Conservation (phyloP, 345 rosid species). For the Syzygium jambos region DNA sequence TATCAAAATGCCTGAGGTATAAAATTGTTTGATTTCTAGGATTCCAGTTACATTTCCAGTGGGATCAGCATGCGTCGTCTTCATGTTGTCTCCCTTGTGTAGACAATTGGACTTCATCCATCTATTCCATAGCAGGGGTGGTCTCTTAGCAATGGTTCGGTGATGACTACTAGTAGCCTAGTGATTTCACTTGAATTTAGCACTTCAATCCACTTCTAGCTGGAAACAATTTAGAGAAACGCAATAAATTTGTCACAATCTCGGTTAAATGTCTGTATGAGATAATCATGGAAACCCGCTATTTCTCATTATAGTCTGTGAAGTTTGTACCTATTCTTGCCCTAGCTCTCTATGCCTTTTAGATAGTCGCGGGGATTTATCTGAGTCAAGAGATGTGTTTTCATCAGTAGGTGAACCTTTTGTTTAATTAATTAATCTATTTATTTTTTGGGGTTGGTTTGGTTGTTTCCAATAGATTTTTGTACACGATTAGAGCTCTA, state of each 20-base stretch:
- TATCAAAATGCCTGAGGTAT: constrained; percentile 96
- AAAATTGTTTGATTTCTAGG: background rate
- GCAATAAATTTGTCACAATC: background rate
- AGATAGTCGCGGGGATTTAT: background rate
- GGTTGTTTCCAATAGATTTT: background rate
- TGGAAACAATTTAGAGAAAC: background rate
- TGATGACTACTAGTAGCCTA: background rate
- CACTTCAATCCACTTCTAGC: background rate
- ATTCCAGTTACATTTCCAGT: background rate
- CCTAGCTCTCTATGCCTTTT: background rate
- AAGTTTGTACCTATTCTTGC: background rate
- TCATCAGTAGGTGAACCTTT: background rate
- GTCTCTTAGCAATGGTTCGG: background rate
- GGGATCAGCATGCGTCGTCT: background rate
- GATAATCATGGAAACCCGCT: background rate
- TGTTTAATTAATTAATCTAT: background rate
- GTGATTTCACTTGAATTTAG: background rate
- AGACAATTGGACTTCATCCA: background rate
- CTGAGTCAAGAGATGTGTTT: background rate
- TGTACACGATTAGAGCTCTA: background rate
- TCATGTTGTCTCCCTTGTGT: background rate
- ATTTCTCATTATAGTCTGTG: background rate
- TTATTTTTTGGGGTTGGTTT: background rate
- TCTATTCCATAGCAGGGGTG: background rate
- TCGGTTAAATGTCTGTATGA: background rate